A percentile compares a stretch with the other conserved stretches of the same genome.
Evolutionary conservation across 805 yeast species (phyloP).

Genomic region (Phaffomyces thermotolerans): DNA sequence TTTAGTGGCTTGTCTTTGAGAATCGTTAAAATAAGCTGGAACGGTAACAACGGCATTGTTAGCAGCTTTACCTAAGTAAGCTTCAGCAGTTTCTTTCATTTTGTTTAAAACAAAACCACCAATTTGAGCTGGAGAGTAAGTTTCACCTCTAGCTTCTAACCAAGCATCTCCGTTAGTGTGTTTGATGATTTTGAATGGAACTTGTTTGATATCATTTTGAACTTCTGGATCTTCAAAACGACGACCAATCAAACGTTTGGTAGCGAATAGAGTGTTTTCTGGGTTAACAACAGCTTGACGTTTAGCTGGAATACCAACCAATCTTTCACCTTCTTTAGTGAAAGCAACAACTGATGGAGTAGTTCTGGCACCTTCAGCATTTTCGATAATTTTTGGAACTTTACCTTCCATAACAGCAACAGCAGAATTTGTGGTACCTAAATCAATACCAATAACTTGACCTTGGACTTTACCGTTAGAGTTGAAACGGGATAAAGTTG

Average conservation of each 20-base stretch:
- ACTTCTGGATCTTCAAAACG: slow-evolving; percentile 64
- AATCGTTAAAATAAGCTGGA: slow-evolving; percentile 71
- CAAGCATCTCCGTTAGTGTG: slow-evolving; percentile 66
- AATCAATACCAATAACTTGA: slow-evolving; percentile 69
- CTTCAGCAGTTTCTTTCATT: slow-evolving; percentile 61
- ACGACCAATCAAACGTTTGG: slow-evolving; percentile 77
- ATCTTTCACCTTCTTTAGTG: slow-evolving; percentile 41
- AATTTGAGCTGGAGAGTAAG: slow-evolving; percentile 64
- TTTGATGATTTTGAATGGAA: slow-evolving; percentile 58
- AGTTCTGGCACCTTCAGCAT: slow-evolving; percentile 74
- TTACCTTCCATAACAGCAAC: slow-evolving; percentile 46
- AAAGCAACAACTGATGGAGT: slow-evolving; percentile 54
- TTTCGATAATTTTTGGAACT: slow-evolving; percentile 65
- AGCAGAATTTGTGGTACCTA: slow-evolving; percentile 88
- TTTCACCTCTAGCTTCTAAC: slow-evolving; percentile 38
- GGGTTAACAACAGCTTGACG: slow-evolving; percentile 77
- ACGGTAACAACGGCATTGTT: slow-evolving; percentile 77
- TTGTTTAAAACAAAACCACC: slow-evolving; percentile 59
- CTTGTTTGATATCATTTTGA: slow-evolving; percentile 56
- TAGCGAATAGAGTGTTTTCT: slow-evolving; percentile 72
- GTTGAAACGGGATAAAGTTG: slow-evolving; percentile 36
- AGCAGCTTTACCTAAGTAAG: slow-evolving; percentile 43
- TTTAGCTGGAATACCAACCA: slow-evolving; percentile 69
- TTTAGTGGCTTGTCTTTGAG: slow-evolving; percentile 77
- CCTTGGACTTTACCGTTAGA: slow-evolving; percentile 40